Conservation (phyloP, 1,139 yeast genomes). For the Lizanozyma gosingica region DNA sequence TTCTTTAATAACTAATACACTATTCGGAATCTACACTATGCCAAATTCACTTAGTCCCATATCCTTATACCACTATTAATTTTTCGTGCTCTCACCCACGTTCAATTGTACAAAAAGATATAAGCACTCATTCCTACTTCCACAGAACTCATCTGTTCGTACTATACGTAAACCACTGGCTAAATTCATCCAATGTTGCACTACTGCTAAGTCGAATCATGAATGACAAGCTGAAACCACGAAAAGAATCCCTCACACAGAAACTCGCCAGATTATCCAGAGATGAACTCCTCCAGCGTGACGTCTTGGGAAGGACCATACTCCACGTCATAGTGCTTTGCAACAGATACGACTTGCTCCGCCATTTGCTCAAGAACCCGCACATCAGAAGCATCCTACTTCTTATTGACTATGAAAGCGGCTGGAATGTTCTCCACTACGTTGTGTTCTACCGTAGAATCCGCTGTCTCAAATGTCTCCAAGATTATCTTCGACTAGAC, state of each 20-base stretch:
- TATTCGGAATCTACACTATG: too few species aligned
- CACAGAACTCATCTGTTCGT: too few species aligned
- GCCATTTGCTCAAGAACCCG: conserved; percentile 38
- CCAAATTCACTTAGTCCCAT: too few species aligned
- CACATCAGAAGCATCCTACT: conserved; percentile 26
- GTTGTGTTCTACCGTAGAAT: conserved; percentile 54
- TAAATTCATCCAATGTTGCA: too few species aligned
- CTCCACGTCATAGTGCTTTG: conserved; percentile 49
- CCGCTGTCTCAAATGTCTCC: conserved; percentile 43
- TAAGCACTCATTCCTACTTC: too few species aligned
- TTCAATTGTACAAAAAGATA: too few species aligned
- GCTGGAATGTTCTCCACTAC: conserved; percentile 77
- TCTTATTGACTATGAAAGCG: conserved; percentile 61
- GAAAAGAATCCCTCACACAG: conserved; percentile 3
- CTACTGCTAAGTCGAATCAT: too few species aligned
- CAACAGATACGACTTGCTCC: conserved; percentile 41
- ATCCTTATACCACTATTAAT: too few species aligned
- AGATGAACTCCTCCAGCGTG: conserved; percentile 43
- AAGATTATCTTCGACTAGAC: conserved; percentile 20
- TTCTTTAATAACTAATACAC: too few species aligned
- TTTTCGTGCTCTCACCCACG: too few species aligned
- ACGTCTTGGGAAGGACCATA: conserved; percentile 66
- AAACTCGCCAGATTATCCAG: conserved; percentile 25
- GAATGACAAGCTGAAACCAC: neutral
- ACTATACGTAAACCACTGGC: too few species aligned